These are phyloP conservation scores for Cadophora luteo-olivacea DNA, from an alignment of 2,329 filamentous ascomycete species.

Conservation along the genomic window DNA sequence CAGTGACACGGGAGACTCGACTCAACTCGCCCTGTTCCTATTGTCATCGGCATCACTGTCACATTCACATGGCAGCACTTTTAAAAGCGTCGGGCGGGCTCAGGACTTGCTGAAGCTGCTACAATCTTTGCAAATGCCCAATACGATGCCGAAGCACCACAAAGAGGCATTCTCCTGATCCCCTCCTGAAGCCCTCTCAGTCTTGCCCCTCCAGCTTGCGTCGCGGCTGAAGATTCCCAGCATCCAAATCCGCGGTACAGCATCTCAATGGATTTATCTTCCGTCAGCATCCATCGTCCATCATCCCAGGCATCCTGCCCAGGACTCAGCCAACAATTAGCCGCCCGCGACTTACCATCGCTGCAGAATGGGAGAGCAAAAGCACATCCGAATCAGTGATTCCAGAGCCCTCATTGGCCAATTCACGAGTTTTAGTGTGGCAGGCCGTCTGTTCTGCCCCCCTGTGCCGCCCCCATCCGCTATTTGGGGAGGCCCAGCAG, in stretches of 20 bases:
- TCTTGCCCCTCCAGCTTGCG: not conserved
- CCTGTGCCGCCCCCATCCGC: constrained; percentile 7
- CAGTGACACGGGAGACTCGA: not conserved
- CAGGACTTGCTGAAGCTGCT: constrained; percentile 2
- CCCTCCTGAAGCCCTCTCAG: not conserved
- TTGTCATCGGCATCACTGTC: not conserved
- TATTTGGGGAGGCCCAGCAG: constrained; percentile 8
- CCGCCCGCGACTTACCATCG: constrained; percentile 13
- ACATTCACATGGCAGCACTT: not conserved
- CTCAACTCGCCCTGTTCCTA: not conserved
- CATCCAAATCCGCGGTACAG: not conserved
- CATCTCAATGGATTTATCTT: not conserved
- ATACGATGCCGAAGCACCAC: not conserved
- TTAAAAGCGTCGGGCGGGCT: too few relatives aligned
- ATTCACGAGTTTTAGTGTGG: constrained; percentile 24
- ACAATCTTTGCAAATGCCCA: not conserved
- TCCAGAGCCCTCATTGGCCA: constrained; percentile 17
- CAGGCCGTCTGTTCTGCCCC: constrained; percentile 8
- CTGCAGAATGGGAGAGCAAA: not conserved
- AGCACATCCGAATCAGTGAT: not conserved
- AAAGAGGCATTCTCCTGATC: not conserved
- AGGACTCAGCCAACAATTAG: constrained; percentile 13
- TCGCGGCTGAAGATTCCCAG: constrained; percentile 8
- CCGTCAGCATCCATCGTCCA: not conserved
- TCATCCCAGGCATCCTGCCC: not conserved